Percentiles rank a stretch among this genome's conserved stretches.
phyloP scores from a whole-genome alignment of 1,284 basidiomycete species.

The Rhodotorula sp. region DNA sequence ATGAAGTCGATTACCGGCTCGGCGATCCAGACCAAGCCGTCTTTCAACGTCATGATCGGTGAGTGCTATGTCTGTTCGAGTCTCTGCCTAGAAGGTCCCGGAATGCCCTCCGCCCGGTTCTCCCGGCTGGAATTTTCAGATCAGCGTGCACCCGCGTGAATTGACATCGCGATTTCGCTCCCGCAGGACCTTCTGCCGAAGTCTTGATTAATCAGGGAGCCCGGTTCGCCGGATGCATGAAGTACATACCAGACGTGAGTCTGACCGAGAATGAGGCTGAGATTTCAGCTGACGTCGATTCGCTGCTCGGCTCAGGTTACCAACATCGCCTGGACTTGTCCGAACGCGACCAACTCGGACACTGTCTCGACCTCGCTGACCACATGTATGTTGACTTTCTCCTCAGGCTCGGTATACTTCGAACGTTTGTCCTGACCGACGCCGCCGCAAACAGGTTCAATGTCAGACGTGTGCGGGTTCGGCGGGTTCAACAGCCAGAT shows the following conservation, averaged over 20 bases:
- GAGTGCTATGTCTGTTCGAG: background rate
- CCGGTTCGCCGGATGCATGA: conserved; percentile 88
- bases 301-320: conserved; percentile 46
- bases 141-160: background rate
- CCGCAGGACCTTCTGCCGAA: conserved; percentile 73
- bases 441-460: conserved; percentile 62
- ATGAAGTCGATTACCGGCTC: conserved; percentile 45
- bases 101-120: too few relatives aligned
- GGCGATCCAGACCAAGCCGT: conserved; percentile 57
- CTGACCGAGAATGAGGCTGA: conserved; percentile 2
- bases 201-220: conserved; percentile 83
- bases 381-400: conserved; percentile 3
- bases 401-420: background rate
- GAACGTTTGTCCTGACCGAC: background rate
- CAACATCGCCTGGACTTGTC: conserved; percentile 32
- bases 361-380: background rate
- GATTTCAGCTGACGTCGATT: conserved; percentile 38
- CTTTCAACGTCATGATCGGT: conserved; percentile 75
- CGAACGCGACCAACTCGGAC: background rate
- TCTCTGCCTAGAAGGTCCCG: too few relatives aligned
- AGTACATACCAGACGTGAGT: conserved; percentile 51
- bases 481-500: conserved; percentile 67
- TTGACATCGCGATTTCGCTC: background rate
- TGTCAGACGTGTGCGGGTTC: conserved; percentile 83
- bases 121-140: too few relatives aligned